Base-by-base conservation (phyloP, 2,329 filamentous ascomycete genomes). In the Dryadomyces quercivorus region DNA sequence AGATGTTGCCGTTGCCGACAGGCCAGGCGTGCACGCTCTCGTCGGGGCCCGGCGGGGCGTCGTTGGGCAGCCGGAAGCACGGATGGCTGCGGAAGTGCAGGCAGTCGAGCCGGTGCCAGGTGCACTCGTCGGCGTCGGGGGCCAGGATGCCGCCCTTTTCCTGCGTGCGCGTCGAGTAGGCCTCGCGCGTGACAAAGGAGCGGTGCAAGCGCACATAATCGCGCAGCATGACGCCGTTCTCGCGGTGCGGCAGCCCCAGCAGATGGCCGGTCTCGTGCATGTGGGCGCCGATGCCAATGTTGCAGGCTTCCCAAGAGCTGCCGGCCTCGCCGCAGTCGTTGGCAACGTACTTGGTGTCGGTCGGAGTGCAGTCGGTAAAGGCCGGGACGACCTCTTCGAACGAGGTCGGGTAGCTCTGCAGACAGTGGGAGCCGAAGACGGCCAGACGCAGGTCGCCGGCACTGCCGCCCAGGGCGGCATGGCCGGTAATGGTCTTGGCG, bases 251-350 rank as follows among this genome's bases (percentile, higher is more conserved):
- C 60, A 88, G 94, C 51, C 92, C 92, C 61, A 97, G 86, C 21
- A 95, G 69, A 69, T 95, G 92, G 3, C 92, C 92, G 0, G 86
- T 86, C 69, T 96, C 90, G 67, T 95, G 92, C 50, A 97, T 69
- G 67, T 97, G 92, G 10, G 89, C 91, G 8, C 92, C 92, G 59
- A 97, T 94, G 34, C 91, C 91, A 57, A 95, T 86, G 62, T 92
- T 95, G 26, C 88, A 90, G n/a, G 90, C 84, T 67, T 97, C 92
- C 92, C 92, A 97, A 49, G 84, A 93, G 65, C 88, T 95, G 22
- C 91, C 91, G 7, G 84, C 85, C 60, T 95, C 88, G 61, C 86
- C 86, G 66, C 83, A 88, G 65, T 95, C 88, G 63, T 96, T 95
- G 16, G 86, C 86, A 42, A 95, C 82, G 61, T 80, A 79, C 43